Conservation (phyloP, 371 early-diverging fungal genomes). For the Mortierella sp. region DNA sequence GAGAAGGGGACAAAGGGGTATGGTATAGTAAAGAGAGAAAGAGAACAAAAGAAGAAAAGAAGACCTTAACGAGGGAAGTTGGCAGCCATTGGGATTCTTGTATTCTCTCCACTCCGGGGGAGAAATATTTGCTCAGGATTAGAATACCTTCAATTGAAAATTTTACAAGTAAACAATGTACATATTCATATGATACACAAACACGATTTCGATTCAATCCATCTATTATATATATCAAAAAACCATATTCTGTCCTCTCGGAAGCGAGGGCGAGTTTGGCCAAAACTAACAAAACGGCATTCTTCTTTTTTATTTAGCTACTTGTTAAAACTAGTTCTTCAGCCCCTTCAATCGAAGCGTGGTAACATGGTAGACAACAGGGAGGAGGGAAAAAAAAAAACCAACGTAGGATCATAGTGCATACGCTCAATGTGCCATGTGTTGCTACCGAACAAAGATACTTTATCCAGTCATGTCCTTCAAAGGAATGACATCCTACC, state of each 20-base stretch:
- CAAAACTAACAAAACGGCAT: constrained; percentile 13
- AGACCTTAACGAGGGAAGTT: too few species aligned
- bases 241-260: not conserved
- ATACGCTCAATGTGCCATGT: too few species aligned
- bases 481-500: too few species aligned
- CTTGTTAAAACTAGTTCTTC: not conserved
- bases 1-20: constrained; percentile 3
- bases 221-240: not conserved
- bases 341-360: not conserved
- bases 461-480: too few species aligned
- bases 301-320: not conserved
- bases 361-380: too few species aligned
- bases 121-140: not conserved
- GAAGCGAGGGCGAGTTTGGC: not conserved
- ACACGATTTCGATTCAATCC: constrained; percentile 1
- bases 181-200: constrained; percentile 9
- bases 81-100: not conserved
- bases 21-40: not conserved
- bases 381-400: too few species aligned
- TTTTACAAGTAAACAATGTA: not conserved
- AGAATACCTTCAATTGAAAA: not conserved
- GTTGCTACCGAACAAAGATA: too few species aligned
- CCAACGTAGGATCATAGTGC: too few species aligned
- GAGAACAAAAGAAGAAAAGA: not conserved
- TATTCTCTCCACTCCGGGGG: not conserved